These are phyloP conservation scores for Thielaviopsis ethacetica DNA, from an alignment of 2,329 filamentous ascomycete species.

Conservation along the genomic window DNA sequence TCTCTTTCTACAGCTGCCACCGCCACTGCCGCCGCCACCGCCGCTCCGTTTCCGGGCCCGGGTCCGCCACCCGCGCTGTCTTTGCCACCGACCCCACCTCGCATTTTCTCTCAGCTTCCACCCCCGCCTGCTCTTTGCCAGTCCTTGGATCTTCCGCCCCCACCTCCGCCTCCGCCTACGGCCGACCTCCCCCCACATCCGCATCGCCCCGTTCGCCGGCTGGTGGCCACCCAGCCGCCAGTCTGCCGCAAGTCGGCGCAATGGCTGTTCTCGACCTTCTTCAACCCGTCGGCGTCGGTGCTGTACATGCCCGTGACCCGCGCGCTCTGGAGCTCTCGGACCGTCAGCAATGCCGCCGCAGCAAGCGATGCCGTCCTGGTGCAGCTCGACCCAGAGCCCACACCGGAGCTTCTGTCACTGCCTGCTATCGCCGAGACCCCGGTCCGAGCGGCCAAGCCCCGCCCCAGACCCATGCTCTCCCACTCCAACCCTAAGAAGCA, in stretches of 20 bases:
- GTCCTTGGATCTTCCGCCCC: not conserved
- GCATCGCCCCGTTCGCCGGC: not conserved
- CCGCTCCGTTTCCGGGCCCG: not conserved
- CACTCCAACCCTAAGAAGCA: not conserved
- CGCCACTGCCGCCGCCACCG: not conserved
- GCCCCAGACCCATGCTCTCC: not conserved
- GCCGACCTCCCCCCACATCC: no score
- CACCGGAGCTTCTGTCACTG: not conserved
- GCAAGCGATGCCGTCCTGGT: not conserved
- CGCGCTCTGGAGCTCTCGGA: constrained; percentile 3
- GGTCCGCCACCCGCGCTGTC: not conserved
- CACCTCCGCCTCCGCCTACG: no score
- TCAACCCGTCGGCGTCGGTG: constrained; percentile 10
- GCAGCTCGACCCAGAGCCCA: not conserved
- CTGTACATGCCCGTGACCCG: constrained; percentile 3
- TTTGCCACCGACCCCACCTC: not conserved
- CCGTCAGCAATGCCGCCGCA: not conserved
- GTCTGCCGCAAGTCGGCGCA: constrained; percentile 9
- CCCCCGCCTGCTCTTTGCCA: no score
- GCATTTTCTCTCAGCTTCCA: not conserved
- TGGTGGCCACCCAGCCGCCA: not conserved
- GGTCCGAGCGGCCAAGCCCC: not conserved
- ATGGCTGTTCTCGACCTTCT: constrained; percentile 28
- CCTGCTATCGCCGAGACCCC: not conserved
- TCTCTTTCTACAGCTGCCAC: not conserved